These are phyloP conservation scores for Suillus decipiens DNA, from an alignment of 768 basidiomycete species.

Conservation along the genomic window DNA sequence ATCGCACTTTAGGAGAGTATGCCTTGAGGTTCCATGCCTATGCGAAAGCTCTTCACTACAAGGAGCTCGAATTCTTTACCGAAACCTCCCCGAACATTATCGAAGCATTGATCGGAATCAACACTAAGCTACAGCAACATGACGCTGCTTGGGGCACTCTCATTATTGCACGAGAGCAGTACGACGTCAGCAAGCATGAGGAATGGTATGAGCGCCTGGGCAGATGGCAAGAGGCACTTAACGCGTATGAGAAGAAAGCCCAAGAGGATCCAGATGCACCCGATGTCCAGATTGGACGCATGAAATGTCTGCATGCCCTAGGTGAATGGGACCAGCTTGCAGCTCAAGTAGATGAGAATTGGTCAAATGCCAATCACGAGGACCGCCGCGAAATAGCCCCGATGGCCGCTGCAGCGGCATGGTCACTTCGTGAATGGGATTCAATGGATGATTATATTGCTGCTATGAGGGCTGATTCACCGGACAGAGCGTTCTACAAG, in stretches of 20 bases:
- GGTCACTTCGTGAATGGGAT: slow-evolving; percentile 97
- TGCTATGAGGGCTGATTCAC: slow-evolving; percentile 90
- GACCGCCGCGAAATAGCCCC: slow-evolving; percentile 91
- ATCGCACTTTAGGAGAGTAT: slow-evolving; percentile 90
- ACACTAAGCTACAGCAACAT: slow-evolving; percentile 94
- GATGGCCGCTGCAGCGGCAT: slow-evolving; percentile 95
- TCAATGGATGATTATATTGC: slow-evolving; percentile 96
- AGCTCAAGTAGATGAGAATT: slow-evolving; percentile 81
- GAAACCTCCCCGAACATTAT: slow-evolving; percentile 90
- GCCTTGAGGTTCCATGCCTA: slow-evolving; percentile 93
- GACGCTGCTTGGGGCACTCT: slow-evolving; percentile 98
- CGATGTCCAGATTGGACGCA: slow-evolving; percentile 82
- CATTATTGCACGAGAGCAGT: slow-evolving; percentile 84
- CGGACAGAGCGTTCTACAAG: slow-evolving; percentile 93
- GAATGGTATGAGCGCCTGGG: slow-evolving; percentile 98
- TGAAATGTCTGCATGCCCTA: slow-evolving; percentile 95
- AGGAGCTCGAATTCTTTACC: slow-evolving; percentile 94
- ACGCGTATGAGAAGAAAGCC: slow-evolving; percentile 79
- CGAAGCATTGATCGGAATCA: slow-evolving; percentile 93
- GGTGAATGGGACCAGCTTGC: slow-evolving; percentile 97
- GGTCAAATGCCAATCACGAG: slow-evolving; percentile 81
- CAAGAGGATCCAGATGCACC: slow-evolving; percentile 73
- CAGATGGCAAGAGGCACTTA: slow-evolving; percentile 92
- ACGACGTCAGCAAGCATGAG: slow-evolving; percentile 90
- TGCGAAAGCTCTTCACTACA: slow-evolving; percentile 98